phyloP scores from a whole-genome alignment of 495 filamentous ascomycete genomes.

The Xylaria venustula region DNA sequence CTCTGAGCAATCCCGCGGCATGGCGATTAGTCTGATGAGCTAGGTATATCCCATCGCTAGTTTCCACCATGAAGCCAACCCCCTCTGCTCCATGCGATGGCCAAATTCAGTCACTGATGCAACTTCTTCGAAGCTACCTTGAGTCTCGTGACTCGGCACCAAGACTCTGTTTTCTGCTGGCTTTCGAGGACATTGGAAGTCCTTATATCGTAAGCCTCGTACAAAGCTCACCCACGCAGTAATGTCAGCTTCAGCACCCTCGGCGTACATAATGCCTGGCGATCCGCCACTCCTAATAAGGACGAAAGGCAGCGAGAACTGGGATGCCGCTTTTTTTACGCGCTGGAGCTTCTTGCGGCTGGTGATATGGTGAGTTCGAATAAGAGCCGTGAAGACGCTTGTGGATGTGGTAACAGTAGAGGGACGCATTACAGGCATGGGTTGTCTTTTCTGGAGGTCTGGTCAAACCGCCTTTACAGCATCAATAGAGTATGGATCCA shows the following conservation, averaged over 20 bases:
- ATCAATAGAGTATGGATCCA: too few relatives aligned
- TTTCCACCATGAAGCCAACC: constrained; percentile 27
- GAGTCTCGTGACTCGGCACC: neutral
- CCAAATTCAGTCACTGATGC: constrained; percentile 27
- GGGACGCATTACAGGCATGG: neutral
- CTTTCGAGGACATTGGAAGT: constrained; percentile 27
- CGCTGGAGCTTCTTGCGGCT: constrained; percentile 73
- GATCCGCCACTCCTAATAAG: constrained; percentile 65
- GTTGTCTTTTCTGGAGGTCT: neutral
- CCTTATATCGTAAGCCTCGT: constrained; percentile 28
- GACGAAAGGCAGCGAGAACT: constrained; percentile 51
- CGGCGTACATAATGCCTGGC: constrained; percentile 78
- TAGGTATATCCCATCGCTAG: constrained; percentile 28
- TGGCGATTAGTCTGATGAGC: neutral
- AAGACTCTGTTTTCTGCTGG: constrained; percentile 13
- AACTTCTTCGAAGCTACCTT: constrained; percentile 23
- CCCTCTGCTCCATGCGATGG: constrained; percentile 27
- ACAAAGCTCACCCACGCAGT: constrained; percentile 29
- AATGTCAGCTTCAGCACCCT: constrained; percentile 48
- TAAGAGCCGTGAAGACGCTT: constrained; percentile 59
- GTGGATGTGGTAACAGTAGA: neutral
- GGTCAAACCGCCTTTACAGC: too few relatives aligned
- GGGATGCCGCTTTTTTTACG: constrained; percentile 61
- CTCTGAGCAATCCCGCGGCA: neutral
- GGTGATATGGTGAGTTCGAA: constrained; percentile 79